Evolutionary conservation across 768 basidiomycete species (phyloP), one percentile per base, ranked within the genome.

Genomic region (Lactifluus echinatus): DNA sequence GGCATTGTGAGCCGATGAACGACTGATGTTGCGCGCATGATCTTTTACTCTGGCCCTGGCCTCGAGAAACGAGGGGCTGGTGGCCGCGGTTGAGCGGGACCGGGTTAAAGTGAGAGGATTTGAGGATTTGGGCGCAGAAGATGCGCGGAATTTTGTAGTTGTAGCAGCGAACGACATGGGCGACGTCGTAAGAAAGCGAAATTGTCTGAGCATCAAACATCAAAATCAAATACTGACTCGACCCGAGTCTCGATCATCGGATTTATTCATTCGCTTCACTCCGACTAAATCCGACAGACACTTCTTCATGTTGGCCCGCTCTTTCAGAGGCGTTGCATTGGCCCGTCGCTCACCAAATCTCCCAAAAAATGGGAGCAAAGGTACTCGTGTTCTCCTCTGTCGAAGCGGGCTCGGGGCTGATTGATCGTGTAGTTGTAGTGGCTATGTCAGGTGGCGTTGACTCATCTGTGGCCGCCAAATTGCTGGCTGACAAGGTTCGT

Each of bases 391-490:
- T n/a, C 0, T 23, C 23, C 3, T 29, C 5, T 19, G 34, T 23
- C 1, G 11, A 10, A 28, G 31, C 40, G 3, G 21, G 45, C 19
- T 10, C 12, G 39, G n/a, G 6, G 42, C 50, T 45, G 11, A 24
- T 36, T 4, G 5, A 7, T 12, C 15, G 31, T 19, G 42, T 61
- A 93, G 93, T 98, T 46, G 81, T 89, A 6, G 81, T 95, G 8
- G 92, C 89, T 21, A 93, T 96, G 89, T 94, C 91, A 0, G 94
- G 94, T 26, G 94, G 94, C 3, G 93, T 97, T 12, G 94, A 98
- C 68, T 95, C 93, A 4, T 92, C 90, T 2, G 91, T 95, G 11
- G 74, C 89, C 2, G 89, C 93, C n/a, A 75, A 78, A 56, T 71
- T 96, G 8, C 73, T 96, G 21, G 75, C 84, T 14, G 78, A 85